Conservation (phyloP, 2,329 filamentous ascomycete genomes). For the Botryotinia convoluta region DNA sequence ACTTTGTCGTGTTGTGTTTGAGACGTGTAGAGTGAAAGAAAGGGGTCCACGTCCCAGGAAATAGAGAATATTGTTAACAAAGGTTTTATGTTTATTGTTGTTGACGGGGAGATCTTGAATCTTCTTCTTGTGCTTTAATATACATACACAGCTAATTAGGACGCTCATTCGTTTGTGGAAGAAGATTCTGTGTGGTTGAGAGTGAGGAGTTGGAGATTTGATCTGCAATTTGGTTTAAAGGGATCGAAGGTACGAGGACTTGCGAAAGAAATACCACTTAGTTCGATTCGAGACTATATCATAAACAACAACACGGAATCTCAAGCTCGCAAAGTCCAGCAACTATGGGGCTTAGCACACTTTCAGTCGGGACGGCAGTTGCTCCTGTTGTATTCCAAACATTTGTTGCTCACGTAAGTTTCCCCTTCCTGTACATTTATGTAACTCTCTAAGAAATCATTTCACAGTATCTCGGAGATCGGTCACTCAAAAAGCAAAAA, state of each 20-base stretch:
- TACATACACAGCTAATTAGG: background rate
- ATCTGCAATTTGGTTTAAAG: background rate
- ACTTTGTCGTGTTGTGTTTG: background rate
- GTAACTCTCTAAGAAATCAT: slow-evolving; percentile 14
- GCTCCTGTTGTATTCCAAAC: slow-evolving; percentile 86
- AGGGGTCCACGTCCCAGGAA: background rate
- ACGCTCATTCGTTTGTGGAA: background rate
- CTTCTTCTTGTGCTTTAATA: background rate
- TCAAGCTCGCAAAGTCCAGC: background rate
- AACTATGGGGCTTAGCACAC: slow-evolving; percentile 62
- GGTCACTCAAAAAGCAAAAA: slow-evolving; percentile 67
- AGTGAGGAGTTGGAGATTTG: background rate
- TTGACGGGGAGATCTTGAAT: background rate
- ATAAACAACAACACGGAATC: background rate
- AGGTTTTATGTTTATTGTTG: background rate
- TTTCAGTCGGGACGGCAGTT: slow-evolving; percentile 77
- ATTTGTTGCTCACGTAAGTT: slow-evolving; percentile 77
- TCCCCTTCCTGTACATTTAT: slow-evolving; percentile 22
- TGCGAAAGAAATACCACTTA: background rate
- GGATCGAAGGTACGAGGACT: background rate
- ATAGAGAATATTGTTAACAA: background rate
- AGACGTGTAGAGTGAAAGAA: background rate
- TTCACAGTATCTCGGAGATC: slow-evolving; percentile 75
- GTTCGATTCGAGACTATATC: background rate
- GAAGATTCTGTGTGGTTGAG: background rate